Evolutionary conservation across 441 rosid genomes (phyloP), one percentile per base, ranked within the genome.

Genomic region (Cnidoscolus chayamansa): DNA sequence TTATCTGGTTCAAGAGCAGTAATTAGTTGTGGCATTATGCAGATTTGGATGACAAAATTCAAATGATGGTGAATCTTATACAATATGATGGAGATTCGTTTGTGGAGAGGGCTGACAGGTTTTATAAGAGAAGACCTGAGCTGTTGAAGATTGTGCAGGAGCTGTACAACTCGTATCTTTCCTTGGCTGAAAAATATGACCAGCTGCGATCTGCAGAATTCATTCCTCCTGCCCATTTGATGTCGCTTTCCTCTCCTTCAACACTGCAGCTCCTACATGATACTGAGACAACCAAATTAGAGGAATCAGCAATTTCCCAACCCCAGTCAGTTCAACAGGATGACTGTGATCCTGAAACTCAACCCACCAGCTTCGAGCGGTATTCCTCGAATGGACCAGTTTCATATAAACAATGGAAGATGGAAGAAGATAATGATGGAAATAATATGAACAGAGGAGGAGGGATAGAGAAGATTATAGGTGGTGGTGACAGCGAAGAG

Each of bases 51-150:
- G 71, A 72, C 47, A 85, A 82, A 76, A 81, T 72, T n/a, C 80
- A 79, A 65, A 60, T 31, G 17, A 84, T 86, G 76, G 79, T 88
- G 20, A 74, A 80, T 65, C 64, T 85, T 31, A 80, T 77, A 11
- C 70, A 85, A 64, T 85, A 84, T 0, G 88, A 85, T 62, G 90
- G 91, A 47, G 91, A 84, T 72, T 78, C 88, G 1, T 84, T 87
- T 20, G 78, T 86, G 8, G 79, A 80, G 82, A 85, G 86, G 65
- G 91, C 85, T 1, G 93, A 88, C 74, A 82, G 79, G 82, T 84
- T 83, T 69, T 84, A 75, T 59, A 77, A 81, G 16, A 82, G 79
- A 77, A 81, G 91, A 72, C 91, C 88, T 10, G 82, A 86, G 63
- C 86, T 88, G 30, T 71, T 87, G 9, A 55, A 59, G 37, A 80